A percentile compares a stretch with the other conserved stretches of the same genome.
Conservation (phyloP, 352 stramenopile genomes). For the Phytophthora pseudosyringae region DNA sequence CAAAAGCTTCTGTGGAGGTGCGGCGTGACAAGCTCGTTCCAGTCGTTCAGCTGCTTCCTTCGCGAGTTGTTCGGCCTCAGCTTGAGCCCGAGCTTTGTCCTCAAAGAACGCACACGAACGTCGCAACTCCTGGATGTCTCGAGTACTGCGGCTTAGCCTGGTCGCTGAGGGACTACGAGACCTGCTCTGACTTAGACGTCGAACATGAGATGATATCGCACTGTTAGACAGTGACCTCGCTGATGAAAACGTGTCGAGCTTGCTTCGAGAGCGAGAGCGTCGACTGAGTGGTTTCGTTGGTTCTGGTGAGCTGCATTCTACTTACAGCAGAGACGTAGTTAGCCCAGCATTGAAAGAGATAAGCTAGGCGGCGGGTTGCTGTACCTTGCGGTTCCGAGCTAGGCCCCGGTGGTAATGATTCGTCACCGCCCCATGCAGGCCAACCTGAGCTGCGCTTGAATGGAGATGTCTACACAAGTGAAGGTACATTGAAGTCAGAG, state of each 20-base stretch:
- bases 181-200: slow-evolving; percentile 9
- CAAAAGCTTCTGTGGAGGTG: slow-evolving; percentile 57
- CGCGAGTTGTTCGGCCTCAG: slow-evolving; percentile 39
- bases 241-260: slow-evolving; percentile 8
- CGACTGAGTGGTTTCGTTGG: slow-evolving; percentile 3
- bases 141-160: slow-evolving; percentile 18
- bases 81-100: slow-evolving; percentile 54
- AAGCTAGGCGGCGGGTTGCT: not conserved
- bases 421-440: slow-evolving; percentile 32
- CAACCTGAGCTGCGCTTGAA: slow-evolving; percentile 35
- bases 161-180: slow-evolving; percentile 28
- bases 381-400: slow-evolving; percentile 24
- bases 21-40: slow-evolving; percentile 50
- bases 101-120: slow-evolving; percentile 65
- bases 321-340: not conserved
- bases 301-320: slow-evolving; percentile 23
- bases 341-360: not conserved
- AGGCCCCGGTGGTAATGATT: slow-evolving; percentile 16
- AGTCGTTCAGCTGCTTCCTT: slow-evolving; percentile 41
- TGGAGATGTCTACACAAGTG: slow-evolving; percentile 24
- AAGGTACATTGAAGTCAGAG: not conserved
- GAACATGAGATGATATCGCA: slow-evolving; percentile 23
- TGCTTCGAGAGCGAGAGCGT: slow-evolving; percentile 24
- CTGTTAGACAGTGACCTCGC: slow-evolving; percentile 3
- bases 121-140: slow-evolving; percentile 31